phyloP scores from a whole-genome alignment of 352 stramenopile genomes.

The Globisporangium paroecandrum region DNA sequence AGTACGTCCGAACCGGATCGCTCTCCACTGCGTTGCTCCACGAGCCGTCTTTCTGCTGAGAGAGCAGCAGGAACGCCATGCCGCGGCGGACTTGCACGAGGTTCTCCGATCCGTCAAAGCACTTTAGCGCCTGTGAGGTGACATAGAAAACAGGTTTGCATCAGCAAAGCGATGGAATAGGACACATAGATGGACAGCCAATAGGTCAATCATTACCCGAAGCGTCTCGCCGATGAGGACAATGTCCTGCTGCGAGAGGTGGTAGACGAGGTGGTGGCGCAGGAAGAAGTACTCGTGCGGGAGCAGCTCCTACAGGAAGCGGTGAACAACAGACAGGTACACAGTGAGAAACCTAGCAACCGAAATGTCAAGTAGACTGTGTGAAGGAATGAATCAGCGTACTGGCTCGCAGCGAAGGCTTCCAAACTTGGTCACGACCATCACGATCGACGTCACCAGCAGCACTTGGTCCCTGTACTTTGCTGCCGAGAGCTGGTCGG shows the following conservation, averaged over 20 bases:
- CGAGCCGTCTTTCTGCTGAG: conserved; percentile 55
- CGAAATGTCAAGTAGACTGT: too few relatives aligned
- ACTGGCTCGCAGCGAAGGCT: conserved; percentile 66
- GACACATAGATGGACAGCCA: neutral
- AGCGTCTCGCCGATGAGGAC: conserved; percentile 68
- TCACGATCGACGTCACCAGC: conserved; percentile 80
- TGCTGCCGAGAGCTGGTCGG: conserved; percentile 48
- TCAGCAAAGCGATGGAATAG: neutral
- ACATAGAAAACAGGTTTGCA: conserved; percentile 5
- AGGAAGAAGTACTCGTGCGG: conserved; percentile 91
- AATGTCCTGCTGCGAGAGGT: conserved; percentile 74
- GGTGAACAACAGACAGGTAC: neutral
- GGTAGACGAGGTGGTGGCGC: conserved; percentile 73
- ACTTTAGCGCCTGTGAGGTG: conserved; percentile 54
- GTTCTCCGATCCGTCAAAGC: conserved; percentile 68
- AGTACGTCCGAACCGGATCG: conserved; percentile 31
- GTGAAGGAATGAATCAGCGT: conserved; percentile 1
- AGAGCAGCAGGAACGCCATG: conserved; percentile 61
- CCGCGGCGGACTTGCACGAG: conserved; percentile 63
- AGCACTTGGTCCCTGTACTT: conserved; percentile 82
- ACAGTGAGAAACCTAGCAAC: neutral
- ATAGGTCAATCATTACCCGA: conserved; percentile 31
- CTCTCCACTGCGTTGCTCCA: conserved; percentile 34
- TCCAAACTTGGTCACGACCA: conserved; percentile 86
- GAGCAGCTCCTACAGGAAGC: conserved; percentile 61